Evolutionary conservation across 2,329 filamentous ascomycete species (phyloP).

Genomic region (Claviceps sorghi): DNA sequence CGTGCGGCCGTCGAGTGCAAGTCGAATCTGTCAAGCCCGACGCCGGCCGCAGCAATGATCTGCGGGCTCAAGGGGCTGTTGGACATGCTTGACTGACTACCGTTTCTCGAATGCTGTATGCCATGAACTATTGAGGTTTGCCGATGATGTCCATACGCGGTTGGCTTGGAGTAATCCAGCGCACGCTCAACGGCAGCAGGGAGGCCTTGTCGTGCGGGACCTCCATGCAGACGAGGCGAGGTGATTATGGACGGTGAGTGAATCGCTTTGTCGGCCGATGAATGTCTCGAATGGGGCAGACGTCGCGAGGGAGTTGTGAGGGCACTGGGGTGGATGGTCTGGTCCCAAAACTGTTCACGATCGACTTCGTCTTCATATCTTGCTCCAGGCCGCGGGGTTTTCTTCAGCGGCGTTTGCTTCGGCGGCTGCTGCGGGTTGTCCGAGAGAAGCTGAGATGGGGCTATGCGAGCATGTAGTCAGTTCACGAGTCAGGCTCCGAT

Average conservation of each 20-base stretch:
- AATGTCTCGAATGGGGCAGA: slow-evolving; percentile 41
- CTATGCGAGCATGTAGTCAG: slow-evolving; percentile 17
- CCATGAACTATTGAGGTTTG: slow-evolving; percentile 97
- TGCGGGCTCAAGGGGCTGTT: slow-evolving; percentile 80
- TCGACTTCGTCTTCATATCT: slow-evolving; percentile 40
- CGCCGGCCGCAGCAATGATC: slow-evolving; percentile 58
- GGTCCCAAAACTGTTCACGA: slow-evolving; percentile 35
- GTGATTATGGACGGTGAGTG: slow-evolving; percentile 11
- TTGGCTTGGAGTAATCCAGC: slow-evolving; percentile 41
- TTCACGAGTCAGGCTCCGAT: slow-evolving; percentile 1
- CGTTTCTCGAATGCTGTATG: slow-evolving; percentile 81
- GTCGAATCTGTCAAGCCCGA: slow-evolving; percentile 38
- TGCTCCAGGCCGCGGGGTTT: slow-evolving; percentile 33
- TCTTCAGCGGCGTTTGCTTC: slow-evolving; percentile 39
- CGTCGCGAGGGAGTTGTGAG: slow-evolving; percentile 23
- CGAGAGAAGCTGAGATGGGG: slow-evolving; percentile 45
- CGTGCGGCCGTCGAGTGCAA: slow-evolving; percentile 30
- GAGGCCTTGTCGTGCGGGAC: slow-evolving; percentile 26
- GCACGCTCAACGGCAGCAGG: slow-evolving; percentile 31
- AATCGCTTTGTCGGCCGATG: slow-evolving; percentile 40
- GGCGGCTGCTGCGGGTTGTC: slow-evolving; percentile 37
- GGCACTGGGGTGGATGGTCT: slow-evolving; percentile 33
- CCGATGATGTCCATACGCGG: slow-evolving; percentile 70
- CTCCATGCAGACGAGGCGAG: slow-evolving; percentile 16
- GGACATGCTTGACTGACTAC: slow-evolving; percentile 66